Conservation (phyloP, 176 grass and related monocot species). For the Thinopyrum elongatum region DNA sequence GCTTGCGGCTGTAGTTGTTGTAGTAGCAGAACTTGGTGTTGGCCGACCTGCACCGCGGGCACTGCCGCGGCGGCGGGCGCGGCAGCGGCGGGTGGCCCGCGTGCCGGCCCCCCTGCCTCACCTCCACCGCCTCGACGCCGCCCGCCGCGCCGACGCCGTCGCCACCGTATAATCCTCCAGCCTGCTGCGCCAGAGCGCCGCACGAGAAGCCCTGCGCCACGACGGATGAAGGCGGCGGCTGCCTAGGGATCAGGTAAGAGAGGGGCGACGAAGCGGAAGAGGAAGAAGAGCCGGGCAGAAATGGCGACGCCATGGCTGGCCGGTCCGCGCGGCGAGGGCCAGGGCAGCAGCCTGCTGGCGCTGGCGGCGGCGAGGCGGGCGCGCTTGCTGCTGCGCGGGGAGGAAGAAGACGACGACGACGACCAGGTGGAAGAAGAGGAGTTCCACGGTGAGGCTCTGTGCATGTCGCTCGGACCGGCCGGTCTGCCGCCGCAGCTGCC, state of each 20-base stretch:
- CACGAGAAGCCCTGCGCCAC: background rate
- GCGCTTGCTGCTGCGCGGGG: constrained; percentile 43
- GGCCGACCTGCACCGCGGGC: constrained; percentile 70
- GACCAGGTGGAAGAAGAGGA: background rate
- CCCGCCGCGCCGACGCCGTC: background rate
- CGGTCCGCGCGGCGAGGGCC: constrained; percentile 31
- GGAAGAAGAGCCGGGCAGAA: constrained; percentile 37
- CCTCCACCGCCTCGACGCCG: background rate
- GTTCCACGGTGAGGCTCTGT: constrained; percentile 47
- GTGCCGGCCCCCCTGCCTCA: constrained; percentile 32
- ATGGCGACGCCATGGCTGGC: constrained; percentile 44
- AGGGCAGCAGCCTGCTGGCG: constrained; percentile 32
- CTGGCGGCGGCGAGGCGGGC: constrained; percentile 18
- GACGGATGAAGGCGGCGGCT: background rate
- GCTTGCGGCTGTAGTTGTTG: constrained; percentile 94
- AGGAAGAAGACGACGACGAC: background rate
- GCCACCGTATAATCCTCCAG: constrained; percentile 11
- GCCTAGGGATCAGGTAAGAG: constrained; percentile 58
- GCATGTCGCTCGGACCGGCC: constrained; percentile 55
- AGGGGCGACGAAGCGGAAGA: constrained; percentile 49
- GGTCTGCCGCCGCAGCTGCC: background rate
- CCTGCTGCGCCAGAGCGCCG: background rate
- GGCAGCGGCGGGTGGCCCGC: constrained; percentile 38
- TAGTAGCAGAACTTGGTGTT: constrained; percentile 99
- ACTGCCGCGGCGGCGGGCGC: constrained; percentile 66